Percentiles rank a stretch among this genome's conserved stretches.
phyloP scores from a whole-genome alignment of 2,329 filamentous ascomycete species.

The Penicillium olsonii region DNA sequence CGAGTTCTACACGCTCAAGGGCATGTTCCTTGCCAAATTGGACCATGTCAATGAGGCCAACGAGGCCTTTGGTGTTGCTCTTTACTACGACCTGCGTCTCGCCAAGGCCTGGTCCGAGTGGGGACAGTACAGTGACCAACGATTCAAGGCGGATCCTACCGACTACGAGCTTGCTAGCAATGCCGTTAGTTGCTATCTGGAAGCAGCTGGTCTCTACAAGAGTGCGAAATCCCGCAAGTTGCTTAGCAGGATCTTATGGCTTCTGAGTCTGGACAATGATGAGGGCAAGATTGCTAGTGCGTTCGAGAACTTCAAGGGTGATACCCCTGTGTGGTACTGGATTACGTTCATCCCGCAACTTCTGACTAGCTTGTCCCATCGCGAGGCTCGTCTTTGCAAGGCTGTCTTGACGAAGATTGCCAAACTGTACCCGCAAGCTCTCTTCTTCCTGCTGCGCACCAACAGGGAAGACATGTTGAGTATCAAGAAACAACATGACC shows the following conservation, averaged over 20 bases:
- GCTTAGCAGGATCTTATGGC: conserved; percentile 89
- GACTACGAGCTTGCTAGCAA: conserved; percentile 84
- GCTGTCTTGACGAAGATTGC: conserved; percentile 89
- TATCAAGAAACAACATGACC: conserved; percentile 83
- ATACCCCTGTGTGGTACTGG: conserved; percentile 99
- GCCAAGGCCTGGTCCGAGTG: conserved; percentile 99
- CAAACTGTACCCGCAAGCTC: conserved; percentile 89
- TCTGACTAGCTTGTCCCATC: conserved; percentile 84
- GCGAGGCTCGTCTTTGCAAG: conserved; percentile 85
- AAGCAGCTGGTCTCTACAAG: conserved; percentile 95
- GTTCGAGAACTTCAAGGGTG: conserved; percentile 95
- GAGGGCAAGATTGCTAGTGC: conserved; percentile 80
- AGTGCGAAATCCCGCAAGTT: conserved; percentile 94
- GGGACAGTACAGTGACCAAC: conserved; percentile 96
- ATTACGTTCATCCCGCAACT: conserved; percentile 98
- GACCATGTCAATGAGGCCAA: conserved; percentile 89
- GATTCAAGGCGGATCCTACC: conserved; percentile 86
- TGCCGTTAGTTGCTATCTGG: conserved; percentile 92
- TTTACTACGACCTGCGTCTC: conserved; percentile 93
- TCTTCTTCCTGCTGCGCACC: conserved; percentile 94
- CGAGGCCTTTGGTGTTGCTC: conserved; percentile 87
- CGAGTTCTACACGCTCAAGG: conserved; percentile 98
- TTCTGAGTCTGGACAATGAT: conserved; percentile 88
- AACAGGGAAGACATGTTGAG: conserved; percentile 90
- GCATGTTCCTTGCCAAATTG: conserved; percentile 97